Evolutionary conservation across 768 basidiomycete genomes (phyloP), one percentile per base, ranked within the genome.

Genomic region (Lactarius tabidus): DNA sequence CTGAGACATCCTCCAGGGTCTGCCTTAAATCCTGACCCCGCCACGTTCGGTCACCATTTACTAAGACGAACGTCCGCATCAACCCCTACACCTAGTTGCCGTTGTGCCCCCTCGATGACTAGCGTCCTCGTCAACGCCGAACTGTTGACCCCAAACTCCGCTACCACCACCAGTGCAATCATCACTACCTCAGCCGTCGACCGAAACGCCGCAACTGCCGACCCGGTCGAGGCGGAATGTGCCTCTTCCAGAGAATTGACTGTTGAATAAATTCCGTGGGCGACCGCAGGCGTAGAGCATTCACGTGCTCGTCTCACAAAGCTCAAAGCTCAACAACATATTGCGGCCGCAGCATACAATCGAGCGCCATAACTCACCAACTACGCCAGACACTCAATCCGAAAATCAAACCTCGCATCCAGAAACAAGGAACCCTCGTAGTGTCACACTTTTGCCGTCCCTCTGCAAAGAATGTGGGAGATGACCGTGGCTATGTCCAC

Each of bases 251-350:
- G 93, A 74, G 93, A 94, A 65, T 81, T 95, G 12, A 85, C 95
- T 31, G 88, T 80, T 67, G 86, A 88, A 12, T 93, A 95, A 75
- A 94, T 96, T 70, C 86, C 89, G 8, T 96, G 94, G 94, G 95
- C 94, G 5, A 83, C 86, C 26, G 87, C 91, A 1, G 84, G 87
- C 17, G 93, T 93, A 1, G 88, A 90, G 69, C 84, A 84, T 56
- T 89, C 89, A 9, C 81, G 90, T 38, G 70, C 71, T n/a, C 71
- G 18, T 43, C 38, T 38, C 69, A 62, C 39, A 66, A 69, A 18
- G 56, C 38, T 38, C 69, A 62, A 69, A 59, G 52, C 61, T 29
- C 54, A 57, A n/a, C 43, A 23, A 23, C 43, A n/a, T 12, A 36
- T 20, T 68, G 28, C 69, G 64, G 39, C 67, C 57, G 2, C 66